Base-by-base conservation (phyloP, 2,329 filamentous ascomycete species). In the Diaporthe aspalathi region DNA sequence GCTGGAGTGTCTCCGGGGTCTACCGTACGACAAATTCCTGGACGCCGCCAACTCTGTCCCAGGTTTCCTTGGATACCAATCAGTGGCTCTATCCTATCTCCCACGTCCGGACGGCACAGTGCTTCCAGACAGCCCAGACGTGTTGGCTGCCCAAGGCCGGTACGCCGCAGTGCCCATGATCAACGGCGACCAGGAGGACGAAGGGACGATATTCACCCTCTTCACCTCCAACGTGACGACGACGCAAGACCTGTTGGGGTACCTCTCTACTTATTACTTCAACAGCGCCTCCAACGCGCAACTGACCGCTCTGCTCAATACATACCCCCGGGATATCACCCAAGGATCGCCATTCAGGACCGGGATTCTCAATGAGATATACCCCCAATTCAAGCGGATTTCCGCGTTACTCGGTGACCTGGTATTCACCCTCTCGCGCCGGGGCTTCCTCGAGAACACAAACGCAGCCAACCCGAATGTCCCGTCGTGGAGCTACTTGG, bases 121-220 rank as follows among this genome's bases (percentile, higher is more conserved):
- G 5, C 84, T 94, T 11, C 86, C 88, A 0, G 83, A 87, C 2
- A 92, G 89, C 7, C 90, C 92, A 0, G 92, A 95, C 0, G 68
- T 85, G 0, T 82, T 93, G 5, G 81, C 87, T 1, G 69, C 75
- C 2, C 76, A 78, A 0, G 89, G 90, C 17, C 84, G 85, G 6
- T 86, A 85, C 71, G 79, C 85, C 24, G 81, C 83, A 1, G 84
- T 87, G 1, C 85, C 85, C 45, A 83, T 84, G 81, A 87, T 87
- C 74, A 87, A 92, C 49, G 92, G 93, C 52, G 88, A 94, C 77
- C 92, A 94, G 79, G 92, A 95, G 82, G 93, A 95, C 77, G 93
- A 95, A 80, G 92, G 93, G 22, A 94, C 93, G 0, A 80, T 95
- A 2, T 94, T 95, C 78, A 84, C 90, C 6, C 83, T 95, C 43